phyloP scores from a whole-genome alignment of 2,329 filamentous ascomycete genomes.

The Colletotrichum phormii region DNA sequence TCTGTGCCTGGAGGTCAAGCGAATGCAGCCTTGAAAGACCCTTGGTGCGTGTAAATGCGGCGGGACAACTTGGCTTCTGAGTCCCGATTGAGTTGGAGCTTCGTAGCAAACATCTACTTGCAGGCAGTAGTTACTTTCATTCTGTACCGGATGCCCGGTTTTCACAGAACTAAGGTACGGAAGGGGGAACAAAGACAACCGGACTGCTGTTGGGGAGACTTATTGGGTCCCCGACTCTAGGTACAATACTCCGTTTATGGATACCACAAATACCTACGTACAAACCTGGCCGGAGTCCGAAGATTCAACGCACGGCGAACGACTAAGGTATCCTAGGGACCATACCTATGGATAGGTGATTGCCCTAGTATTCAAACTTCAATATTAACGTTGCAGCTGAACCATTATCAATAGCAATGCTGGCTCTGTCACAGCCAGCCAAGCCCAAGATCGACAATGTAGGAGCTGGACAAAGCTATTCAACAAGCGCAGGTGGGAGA shows the following conservation, averaged over 20 bases:
- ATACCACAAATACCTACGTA: too few species aligned
- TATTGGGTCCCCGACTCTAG: not conserved
- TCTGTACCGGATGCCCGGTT: too few species aligned
- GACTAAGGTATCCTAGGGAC: too few species aligned
- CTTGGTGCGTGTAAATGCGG: conserved; percentile 5
- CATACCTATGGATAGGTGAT: not conserved
- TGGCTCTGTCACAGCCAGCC: not conserved
- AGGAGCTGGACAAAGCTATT: not conserved
- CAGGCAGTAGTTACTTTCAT: too few species aligned
- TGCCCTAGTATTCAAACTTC: not conserved
- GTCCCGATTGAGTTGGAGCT: too few species aligned
- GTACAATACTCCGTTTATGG: too few species aligned
- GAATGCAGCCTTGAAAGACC: conserved; percentile 12
- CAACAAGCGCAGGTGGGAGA: not conserved
- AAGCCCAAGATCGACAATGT: not conserved
- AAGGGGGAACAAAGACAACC: not conserved
- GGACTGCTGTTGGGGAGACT: not conserved
- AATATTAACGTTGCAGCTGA: not conserved
- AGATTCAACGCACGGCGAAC: too few species aligned
- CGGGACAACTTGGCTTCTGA: too few species aligned
- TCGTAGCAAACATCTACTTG: too few species aligned
- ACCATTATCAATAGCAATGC: not conserved
- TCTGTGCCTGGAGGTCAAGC: conserved; percentile 2
- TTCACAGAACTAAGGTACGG: too few species aligned
- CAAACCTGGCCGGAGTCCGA: too few species aligned